These are phyloP conservation scores for Yamadazyma sp. DNA, from an alignment of 1,139 yeast species.

Conservation along the genomic window DNA sequence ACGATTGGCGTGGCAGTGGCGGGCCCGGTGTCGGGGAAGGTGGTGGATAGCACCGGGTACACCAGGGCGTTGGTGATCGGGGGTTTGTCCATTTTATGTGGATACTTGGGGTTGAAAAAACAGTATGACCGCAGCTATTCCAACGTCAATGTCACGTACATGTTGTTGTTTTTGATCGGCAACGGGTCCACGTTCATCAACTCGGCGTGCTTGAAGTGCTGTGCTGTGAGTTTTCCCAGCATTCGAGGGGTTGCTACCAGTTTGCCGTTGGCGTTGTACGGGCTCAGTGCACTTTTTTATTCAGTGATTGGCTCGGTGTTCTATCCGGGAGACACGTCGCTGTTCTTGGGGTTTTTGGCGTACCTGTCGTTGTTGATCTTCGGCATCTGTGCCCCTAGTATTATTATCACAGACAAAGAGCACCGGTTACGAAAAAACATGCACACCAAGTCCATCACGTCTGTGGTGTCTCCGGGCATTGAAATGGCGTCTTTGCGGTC, in stretches of 20 bases:
- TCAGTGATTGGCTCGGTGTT: slow-evolving; percentile 49
- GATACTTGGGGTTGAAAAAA: slow-evolving; percentile 47
- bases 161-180: slow-evolving; percentile 46
- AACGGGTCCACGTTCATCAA: slow-evolving; percentile 55
- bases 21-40: slow-evolving; percentile 58
- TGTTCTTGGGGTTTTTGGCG: slow-evolving; percentile 48
- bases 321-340: slow-evolving; percentile 52
- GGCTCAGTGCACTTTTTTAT: slow-evolving; percentile 57
- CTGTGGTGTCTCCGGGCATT: slow-evolving; percentile 2
- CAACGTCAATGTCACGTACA: slow-evolving; percentile 33
- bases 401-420: slow-evolving; percentile 44
- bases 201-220: slow-evolving; percentile 55
- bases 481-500: slow-evolving; percentile 12
- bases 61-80: slow-evolving; percentile 45
- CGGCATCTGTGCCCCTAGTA: slow-evolving; percentile 45
- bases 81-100: slow-evolving; percentile 39
- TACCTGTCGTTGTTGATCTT: slow-evolving; percentile 40
- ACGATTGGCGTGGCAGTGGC: slow-evolving; percentile 57
- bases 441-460: slow-evolving; percentile 6
- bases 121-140: slow-evolving; percentile 40
- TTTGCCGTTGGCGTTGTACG: slow-evolving; percentile 58
- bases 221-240: slow-evolving; percentile 57
- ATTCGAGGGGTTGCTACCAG: slow-evolving; percentile 61
- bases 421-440: slow-evolving; percentile 17
- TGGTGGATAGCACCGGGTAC: slow-evolving; percentile 58